Evolutionary conservation across 257 asterid species (phyloP).

Genomic region (Solanum commersonii): DNA sequence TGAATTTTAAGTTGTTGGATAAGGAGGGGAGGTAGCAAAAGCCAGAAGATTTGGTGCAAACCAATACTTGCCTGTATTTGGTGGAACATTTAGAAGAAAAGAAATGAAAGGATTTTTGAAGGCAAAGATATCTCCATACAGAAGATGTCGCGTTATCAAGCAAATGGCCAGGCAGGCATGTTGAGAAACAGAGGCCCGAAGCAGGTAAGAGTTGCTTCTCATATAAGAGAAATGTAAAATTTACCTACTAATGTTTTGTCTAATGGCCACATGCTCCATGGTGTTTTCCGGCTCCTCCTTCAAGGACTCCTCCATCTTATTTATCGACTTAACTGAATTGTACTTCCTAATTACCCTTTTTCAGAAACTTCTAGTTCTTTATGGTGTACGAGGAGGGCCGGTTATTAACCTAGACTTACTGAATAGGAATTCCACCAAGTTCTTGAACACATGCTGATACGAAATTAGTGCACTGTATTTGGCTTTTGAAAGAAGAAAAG

Average conservation of each 20-base stretch:
- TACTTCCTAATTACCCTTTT: not conserved
- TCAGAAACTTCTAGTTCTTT: not conserved
- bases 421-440: not conserved
- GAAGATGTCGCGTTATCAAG: not conserved
- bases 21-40: not conserved
- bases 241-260: slow-evolving; percentile 35
- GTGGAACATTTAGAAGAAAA: not conserved
- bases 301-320: not conserved
- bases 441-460: not conserved
- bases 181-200: not conserved
- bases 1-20: not conserved
- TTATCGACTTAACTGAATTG: not conserved
- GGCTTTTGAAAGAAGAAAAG: not conserved
- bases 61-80: not conserved
- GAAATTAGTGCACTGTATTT: not conserved
- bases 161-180: not conserved
- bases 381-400: not conserved
- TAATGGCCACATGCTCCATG: slow-evolving; percentile 43
- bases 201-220: not conserved
- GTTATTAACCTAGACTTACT: not conserved
- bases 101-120: not conserved
- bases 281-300: slow-evolving; percentile 46
- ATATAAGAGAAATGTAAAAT: slow-evolving; percentile 8
- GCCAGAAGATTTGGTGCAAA: not conserved
- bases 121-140: not conserved